Base-by-base conservation (phyloP, 2,329 filamentous ascomycete genomes). In the Colletotrichum simmondsii region DNA sequence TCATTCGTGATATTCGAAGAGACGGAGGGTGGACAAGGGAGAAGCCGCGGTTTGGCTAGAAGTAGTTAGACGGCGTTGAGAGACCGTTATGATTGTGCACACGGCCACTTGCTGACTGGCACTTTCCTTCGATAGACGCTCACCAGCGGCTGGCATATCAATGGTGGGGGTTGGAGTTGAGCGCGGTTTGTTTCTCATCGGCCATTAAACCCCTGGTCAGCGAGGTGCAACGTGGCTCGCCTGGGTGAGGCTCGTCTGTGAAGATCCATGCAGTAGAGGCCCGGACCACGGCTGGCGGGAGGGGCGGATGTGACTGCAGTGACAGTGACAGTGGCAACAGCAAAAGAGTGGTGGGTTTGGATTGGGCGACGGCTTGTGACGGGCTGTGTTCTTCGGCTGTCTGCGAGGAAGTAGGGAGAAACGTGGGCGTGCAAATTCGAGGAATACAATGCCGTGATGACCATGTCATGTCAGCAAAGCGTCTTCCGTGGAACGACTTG, bases 211-310 rank as follows among this genome's bases (percentile, higher is more conserved):
- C 61, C 73, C 73, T 37, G 66, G 70, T 74, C 71, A 59, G 65
- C 61, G 74, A 65, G 37, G 73, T 75, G 75, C 75, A 75, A 75
- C 75, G 75, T 75, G 75, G 75, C 75, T 74, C 71, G 75, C 73
- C 67, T 75, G 53, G 57, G 57, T 52, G 52, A 75, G 73, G 69
- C 73, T 75, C 65, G 72, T 65, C 72, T 75, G 35, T 59, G 61
- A 67, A 65, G 68, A 74, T 71, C 73, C 71, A 71, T 68, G 67
- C 67, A 74, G 63, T 19, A 71, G 22, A 61, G 26, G 71, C 60
- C 73, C 71, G 73, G 71, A 72, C 73, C 53, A 58, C 67, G 54
- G 57, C 73, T 72, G 63, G 73, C 60, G 71, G 60, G 65, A 74
- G 71, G 65, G 71, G 71, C 73, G 71, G 73, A 62, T 67, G 65